These are phyloP conservation scores for Barbarea vulgaris DNA, from an alignment of 345 rosid genomes.

Conservation along the genomic window DNA sequence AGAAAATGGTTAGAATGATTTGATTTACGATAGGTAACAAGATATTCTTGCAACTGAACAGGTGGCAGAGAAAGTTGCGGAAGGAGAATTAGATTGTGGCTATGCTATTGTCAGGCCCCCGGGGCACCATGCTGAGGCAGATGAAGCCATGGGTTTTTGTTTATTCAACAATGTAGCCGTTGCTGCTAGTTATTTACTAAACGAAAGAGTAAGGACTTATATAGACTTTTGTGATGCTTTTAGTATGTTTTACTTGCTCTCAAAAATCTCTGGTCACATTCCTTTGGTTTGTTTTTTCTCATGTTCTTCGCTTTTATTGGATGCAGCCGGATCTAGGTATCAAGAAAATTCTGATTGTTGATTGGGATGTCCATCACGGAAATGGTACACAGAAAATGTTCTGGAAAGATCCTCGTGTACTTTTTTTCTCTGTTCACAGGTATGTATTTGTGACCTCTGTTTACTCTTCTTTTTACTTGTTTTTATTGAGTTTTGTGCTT, in stretches of 20 bases:
- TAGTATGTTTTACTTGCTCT: neutral
- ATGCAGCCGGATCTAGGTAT: slow-evolving; percentile 72
- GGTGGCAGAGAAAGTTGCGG: slow-evolving; percentile 80
- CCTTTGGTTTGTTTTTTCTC: neutral
- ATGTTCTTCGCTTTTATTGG: neutral
- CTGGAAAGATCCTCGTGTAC: slow-evolving; percentile 86
- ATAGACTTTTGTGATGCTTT: neutral
- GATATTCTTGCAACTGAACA: slow-evolving; percentile 33
- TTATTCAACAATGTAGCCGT: slow-evolving; percentile 91
- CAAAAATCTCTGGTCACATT: neutral
- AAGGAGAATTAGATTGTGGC: slow-evolving; percentile 77
- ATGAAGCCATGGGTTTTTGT: slow-evolving; percentile 94
- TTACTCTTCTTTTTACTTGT: slow-evolving; percentile 5
- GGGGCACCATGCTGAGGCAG: slow-evolving; percentile 95
- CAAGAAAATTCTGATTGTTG: slow-evolving; percentile 84
- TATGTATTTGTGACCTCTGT: slow-evolving; percentile 29
- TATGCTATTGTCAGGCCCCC: slow-evolving; percentile 98
- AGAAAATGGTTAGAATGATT: slow-evolving; percentile 5
- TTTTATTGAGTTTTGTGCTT: slow-evolving; percentile 8
- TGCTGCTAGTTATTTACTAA: slow-evolving; percentile 69
- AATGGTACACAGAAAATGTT: slow-evolving; percentile 93
- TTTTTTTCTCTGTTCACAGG: slow-evolving; percentile 99
- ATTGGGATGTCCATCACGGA: slow-evolving; percentile 99
- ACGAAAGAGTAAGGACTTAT: slow-evolving; percentile 57
- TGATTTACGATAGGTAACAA: neutral